Conservation (phyloP, 129 eudicot species). For the Lactuca saligna region DNA sequence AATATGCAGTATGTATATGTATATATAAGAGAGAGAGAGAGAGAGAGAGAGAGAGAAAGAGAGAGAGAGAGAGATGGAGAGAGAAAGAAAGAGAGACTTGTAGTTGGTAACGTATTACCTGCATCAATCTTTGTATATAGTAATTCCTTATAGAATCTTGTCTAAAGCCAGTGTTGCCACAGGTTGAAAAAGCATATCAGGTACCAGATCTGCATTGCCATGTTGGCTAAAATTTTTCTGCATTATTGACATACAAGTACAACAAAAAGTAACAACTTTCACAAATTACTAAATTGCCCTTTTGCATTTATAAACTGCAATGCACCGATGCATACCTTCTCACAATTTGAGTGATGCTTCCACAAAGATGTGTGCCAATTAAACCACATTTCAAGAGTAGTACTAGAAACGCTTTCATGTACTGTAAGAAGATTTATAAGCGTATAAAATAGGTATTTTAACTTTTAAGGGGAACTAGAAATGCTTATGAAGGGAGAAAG, state of each 20-base stretch:
- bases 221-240: conserved; percentile 42
- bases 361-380: conserved; percentile 89
- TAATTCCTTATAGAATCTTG: conserved; percentile 47
- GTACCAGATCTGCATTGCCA: conserved; percentile 39
- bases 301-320: conserved; percentile 7
- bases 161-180: conserved; percentile 49
- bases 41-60: too few relatives aligned
- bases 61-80: too few relatives aligned
- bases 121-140: neutral
- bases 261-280: neutral
- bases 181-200: conserved; percentile 73
- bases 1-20: too few relatives aligned
- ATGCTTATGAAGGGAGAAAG: neutral
- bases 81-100: too few relatives aligned
- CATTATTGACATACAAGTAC: conserved; percentile 3
- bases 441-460: neutral
- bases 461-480: conserved; percentile 3
- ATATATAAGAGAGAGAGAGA: too few relatives aligned
- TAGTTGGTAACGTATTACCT: too few relatives aligned
- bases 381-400: conserved; percentile 80
- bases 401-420: conserved; percentile 48
- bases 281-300: conserved; percentile 5
- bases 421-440: conserved; percentile 35
- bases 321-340: conserved; percentile 42
- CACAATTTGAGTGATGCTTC: conserved; percentile 38